These are phyloP conservation scores for Micromonas pusilla DNA, from an alignment of 139 green algal genomes.

Conservation along the genomic window DNA sequence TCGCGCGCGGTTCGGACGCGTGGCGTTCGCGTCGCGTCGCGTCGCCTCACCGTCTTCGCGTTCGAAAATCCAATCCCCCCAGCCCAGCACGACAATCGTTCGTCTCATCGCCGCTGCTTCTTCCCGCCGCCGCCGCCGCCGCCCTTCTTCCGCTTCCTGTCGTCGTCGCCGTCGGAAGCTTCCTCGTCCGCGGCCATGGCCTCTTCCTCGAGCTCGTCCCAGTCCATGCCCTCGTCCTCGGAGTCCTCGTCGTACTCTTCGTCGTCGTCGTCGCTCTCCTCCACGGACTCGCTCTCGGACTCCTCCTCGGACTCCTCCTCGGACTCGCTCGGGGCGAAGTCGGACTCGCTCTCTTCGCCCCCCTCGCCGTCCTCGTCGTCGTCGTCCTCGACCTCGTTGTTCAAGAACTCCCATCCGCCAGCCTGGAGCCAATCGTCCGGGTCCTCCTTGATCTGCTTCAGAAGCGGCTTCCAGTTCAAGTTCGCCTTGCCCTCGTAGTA, in stretches of 20 bases:
- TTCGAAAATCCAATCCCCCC: no score
- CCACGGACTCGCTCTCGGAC: slow-evolving; percentile 31
- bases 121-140: no score
- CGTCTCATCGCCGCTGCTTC: neutral
- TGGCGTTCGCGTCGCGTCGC: no score
- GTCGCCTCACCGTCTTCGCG: no score
- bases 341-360: slow-evolving; percentile 53
- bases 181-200: slow-evolving; percentile 38
- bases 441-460: slow-evolving; percentile 85
- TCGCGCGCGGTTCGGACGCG: no score
- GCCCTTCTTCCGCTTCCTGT: slow-evolving; percentile 46
- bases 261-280: slow-evolving; percentile 51
- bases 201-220: slow-evolving; percentile 34
- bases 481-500: slow-evolving; percentile 98
- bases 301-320: slow-evolving; percentile 34
- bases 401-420: slow-evolving; percentile 94
- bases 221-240: slow-evolving; percentile 37
- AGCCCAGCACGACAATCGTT: no score
- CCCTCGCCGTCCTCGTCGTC: slow-evolving; percentile 49
- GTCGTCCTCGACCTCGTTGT: slow-evolving; percentile 60
- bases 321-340: slow-evolving; percentile 28
- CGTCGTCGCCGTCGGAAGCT: slow-evolving; percentile 45
- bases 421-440: slow-evolving; percentile 80
- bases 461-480: slow-evolving; percentile 94
- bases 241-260: slow-evolving; percentile 45